phyloP scores from a whole-genome alignment of 768 basidiomycete species.

The Melanogaster broomeanus region DNA sequence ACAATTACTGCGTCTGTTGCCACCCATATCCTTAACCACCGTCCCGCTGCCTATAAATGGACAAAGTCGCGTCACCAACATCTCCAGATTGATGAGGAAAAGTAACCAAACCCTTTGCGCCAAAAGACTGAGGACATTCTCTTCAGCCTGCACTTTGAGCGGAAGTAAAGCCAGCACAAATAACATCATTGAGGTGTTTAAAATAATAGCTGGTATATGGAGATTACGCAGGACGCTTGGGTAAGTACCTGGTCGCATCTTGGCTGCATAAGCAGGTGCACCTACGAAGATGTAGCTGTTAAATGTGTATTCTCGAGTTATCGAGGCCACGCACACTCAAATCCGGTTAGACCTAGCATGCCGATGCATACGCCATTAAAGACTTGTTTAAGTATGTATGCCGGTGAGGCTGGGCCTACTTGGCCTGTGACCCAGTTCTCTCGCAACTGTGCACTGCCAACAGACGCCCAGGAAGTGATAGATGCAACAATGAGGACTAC shows the following conservation, averaged over 20 bases:
- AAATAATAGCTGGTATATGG: constrained; percentile 55
- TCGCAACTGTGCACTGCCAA: constrained; percentile 48
- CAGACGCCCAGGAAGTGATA: constrained; percentile 49
- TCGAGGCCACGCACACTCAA: constrained; percentile 49
- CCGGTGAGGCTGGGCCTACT: constrained; percentile 27
- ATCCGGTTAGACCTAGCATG: constrained; percentile 72
- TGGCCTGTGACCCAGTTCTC: constrained; percentile 54
- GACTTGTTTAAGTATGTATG: constrained; percentile 43
- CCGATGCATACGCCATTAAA: constrained; percentile 72
- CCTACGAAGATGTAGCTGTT: constrained; percentile 35
- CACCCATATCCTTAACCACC: constrained; percentile 62
- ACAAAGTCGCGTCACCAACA: constrained; percentile 2
- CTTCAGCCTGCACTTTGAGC: constrained; percentile 45
- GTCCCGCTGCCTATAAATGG: constrained; percentile 48
- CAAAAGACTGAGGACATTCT: constrained; percentile 67
- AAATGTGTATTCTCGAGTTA: background rate
- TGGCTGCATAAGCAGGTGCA: constrained; percentile 64
- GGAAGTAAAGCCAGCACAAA: constrained; percentile 64
- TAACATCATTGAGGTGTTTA: constrained; percentile 59
- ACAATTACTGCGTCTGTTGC: constrained; percentile 72
- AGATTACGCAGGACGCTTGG: constrained; percentile 65
- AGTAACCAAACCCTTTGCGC: constrained; percentile 48
- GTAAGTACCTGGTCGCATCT: constrained; percentile 56
- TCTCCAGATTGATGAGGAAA: background rate
- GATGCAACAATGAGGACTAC: constrained; percentile 50